Evolutionary conservation across 1,284 basidiomycete species (phyloP).

Genomic region (Entoloma clypeatum): DNA sequence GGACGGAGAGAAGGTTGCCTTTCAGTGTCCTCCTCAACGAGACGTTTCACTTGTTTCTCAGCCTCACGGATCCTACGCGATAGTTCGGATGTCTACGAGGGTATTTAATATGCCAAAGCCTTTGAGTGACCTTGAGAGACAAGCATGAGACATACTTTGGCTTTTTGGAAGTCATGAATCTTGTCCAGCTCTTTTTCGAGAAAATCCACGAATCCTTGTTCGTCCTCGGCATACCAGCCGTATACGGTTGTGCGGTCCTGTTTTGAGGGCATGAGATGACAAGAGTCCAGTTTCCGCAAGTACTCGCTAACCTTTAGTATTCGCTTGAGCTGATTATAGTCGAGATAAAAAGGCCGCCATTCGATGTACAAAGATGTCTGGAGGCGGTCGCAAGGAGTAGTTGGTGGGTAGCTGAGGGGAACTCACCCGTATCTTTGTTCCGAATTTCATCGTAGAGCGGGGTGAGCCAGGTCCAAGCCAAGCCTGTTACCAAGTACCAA

Average conservation of each 20-base stretch:
- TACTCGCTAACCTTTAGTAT: conserved; percentile 92
- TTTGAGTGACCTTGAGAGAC: not conserved
- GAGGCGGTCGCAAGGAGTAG: conserved; percentile 6
- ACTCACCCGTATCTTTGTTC: conserved; percentile 79
- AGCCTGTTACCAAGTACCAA: too few relatives aligned
- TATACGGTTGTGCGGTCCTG: conserved; percentile 58
- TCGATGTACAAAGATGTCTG: conserved; percentile 84
- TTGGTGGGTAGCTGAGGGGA: conserved; percentile 4
- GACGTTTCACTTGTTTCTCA: conserved; percentile 72
- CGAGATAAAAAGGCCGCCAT: conserved; percentile 88
- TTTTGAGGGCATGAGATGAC: conserved; percentile 3
- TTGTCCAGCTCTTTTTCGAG: conserved; percentile 92
- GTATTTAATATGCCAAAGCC: conserved; percentile 8
- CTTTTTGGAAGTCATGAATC: conserved; percentile 92
- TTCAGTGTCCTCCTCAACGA: conserved; percentile 61
- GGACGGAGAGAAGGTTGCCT: conserved; percentile 19
- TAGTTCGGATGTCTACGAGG: conserved; percentile 75
- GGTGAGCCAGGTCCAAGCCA: not conserved
- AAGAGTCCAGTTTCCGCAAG: too few relatives aligned
- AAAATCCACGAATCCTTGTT: conserved; percentile 74
- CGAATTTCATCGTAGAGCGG: conserved; percentile 72
- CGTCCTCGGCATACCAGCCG: conserved; percentile 75
- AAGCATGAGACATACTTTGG: conserved; percentile 57
- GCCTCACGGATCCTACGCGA: conserved; percentile 77
- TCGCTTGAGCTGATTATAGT: conserved; percentile 87